Evolutionary conservation across 1,139 yeast species (phyloP), one percentile per base, ranked within the genome.

Genomic region (Insectozyma bohioensis): DNA sequence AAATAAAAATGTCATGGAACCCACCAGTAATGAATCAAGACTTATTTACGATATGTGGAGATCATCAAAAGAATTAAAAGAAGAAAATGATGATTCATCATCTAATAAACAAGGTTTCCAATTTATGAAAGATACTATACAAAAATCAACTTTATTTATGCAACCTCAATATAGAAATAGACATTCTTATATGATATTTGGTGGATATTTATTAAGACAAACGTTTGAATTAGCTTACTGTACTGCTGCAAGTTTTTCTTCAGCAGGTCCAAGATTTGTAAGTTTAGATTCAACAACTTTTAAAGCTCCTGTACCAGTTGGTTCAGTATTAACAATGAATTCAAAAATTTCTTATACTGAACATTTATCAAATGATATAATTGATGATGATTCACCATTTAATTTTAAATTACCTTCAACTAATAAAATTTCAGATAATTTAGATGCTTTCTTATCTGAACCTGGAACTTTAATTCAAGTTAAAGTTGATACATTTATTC

Each of bases 111-210:
- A 28, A 16, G 71, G 74, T 45, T 56, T 80, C 31, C 61, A 72
- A 29, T 76, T 74, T 49, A 85, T 86, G 95, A 72, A 75, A 37
- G 81, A 85, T 43, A 81, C 96, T 1, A 61, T 61, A 30, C 72
- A 85, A 37, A 67, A 73, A 34, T 84, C 95, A 6, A 85, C 96
- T 5, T 70, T 81, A 47, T 80, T 88, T 60, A 90, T 88, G 94
- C 97, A 88, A 62, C 97, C 97, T 2, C 97, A 88, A 62, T 88
- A 87, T 62, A 77, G 97, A 60, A 88, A 88, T 65, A 77, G 95
- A 55, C 96, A 88, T 54, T 85, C 95, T 8, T 85, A 84, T 59
- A 87, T 88, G 90, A 85, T 88, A 33, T 88, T 88, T 56, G 97
- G 97, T 46, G 97, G 97, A 17, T 88, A 88, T 52, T 66, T 88